Conservation (phyloP, 2,329 filamentous ascomycete species). For the Aspergillus neotritici region DNA sequence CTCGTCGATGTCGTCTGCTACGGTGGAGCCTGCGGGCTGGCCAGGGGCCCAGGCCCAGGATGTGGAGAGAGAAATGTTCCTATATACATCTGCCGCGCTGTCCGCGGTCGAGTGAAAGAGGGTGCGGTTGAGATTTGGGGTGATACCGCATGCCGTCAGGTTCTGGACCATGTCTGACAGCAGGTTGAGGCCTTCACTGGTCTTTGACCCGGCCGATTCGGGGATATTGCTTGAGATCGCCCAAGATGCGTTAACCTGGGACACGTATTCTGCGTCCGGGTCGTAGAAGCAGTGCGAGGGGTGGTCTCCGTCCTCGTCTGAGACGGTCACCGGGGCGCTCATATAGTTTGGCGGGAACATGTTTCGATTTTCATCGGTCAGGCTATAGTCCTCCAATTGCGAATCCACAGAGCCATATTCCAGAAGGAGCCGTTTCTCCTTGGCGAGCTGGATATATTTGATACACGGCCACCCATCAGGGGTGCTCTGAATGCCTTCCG, state of each 20-base stretch:
- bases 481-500: constrained; percentile 42
- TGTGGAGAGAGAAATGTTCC: constrained; percentile 45
- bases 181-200: constrained; percentile 22
- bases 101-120: constrained; percentile 50
- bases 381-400: constrained; percentile 53
- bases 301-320: constrained; percentile 37
- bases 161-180: constrained; percentile 34
- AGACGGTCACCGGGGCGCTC: constrained; percentile 30
- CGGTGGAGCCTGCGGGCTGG: constrained; percentile 49
- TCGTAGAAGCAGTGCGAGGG: constrained; percentile 52
- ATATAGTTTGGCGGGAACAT: constrained; percentile 51
- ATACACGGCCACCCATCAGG: constrained; percentile 61
- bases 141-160: constrained; percentile 55
- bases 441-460: constrained; percentile 51
- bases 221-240: constrained; percentile 33
- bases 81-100: constrained; percentile 42
- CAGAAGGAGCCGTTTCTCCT: constrained; percentile 50
- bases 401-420: constrained; percentile 54
- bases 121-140: constrained; percentile 53
- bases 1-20: constrained; percentile 18
- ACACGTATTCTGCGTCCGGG: constrained; percentile 36
- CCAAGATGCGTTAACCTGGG: constrained; percentile 51
- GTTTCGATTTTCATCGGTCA: constrained; percentile 43
- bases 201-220: constrained; percentile 21
- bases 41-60: constrained; percentile 57